A percentile compares a stretch with the other conserved stretches of the same genome.
phyloP scores from a whole-genome alignment of 2,329 filamentous ascomycete species.

The Penicillium crustosum region DNA sequence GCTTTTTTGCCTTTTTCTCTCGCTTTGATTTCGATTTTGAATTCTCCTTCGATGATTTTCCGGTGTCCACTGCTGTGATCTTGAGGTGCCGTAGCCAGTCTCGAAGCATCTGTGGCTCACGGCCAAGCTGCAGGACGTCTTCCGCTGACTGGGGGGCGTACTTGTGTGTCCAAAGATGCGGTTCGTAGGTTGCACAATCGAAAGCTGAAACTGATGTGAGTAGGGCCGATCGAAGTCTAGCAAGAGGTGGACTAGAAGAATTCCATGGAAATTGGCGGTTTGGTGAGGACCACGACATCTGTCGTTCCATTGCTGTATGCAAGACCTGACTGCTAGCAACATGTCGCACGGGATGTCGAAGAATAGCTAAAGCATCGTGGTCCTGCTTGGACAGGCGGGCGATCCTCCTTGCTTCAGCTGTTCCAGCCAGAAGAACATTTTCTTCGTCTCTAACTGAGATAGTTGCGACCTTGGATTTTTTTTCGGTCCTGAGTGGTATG shows the following conservation, averaged over 20 bases:
- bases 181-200: conserved; percentile 75
- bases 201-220: conserved; percentile 69
- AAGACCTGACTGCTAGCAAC: conserved; percentile 32
- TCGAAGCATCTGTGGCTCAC: conserved; percentile 68
- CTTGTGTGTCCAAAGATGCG: conserved; percentile 74
- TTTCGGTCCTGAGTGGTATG: conserved; percentile 25
- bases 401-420: conserved; percentile 11
- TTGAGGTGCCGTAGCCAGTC: conserved; percentile 79
- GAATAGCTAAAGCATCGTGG: conserved; percentile 5
- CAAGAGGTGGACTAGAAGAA: conserved; percentile 58
- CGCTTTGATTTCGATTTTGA: conserved; percentile 25
- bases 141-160: conserved; percentile 70
- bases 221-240: conserved; percentile 61
- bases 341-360: conserved; percentile 33
- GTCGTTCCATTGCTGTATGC: conserved; percentile 29
- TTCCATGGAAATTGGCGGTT: conserved; percentile 3
- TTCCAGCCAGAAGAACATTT: conserved; percentile 33
- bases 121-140: conserved; percentile 73
- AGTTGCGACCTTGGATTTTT: conserved; percentile 40
- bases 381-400: background rate
- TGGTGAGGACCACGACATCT: conserved; percentile 28
- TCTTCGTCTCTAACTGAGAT: conserved; percentile 35
- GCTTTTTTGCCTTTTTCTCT: conserved; percentile 52
- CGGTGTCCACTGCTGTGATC: conserved; percentile 72
- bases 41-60: conserved; percentile 37